phyloP scores from a whole-genome alignment of 257 asterid species.

The Apocynum venetum region DNA sequence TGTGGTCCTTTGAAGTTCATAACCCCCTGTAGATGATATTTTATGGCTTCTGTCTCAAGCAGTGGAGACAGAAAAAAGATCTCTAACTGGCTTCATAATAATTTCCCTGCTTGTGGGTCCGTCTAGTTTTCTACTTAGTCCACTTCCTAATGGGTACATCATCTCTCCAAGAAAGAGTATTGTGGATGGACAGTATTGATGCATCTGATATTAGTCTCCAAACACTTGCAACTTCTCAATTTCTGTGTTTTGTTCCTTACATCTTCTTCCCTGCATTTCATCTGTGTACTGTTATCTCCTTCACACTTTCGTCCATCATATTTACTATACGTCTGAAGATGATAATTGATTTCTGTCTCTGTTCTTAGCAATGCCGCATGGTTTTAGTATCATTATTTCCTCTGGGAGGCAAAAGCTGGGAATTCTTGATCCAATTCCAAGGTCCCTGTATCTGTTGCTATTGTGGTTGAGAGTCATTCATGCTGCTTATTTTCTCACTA shows the following conservation, averaged over 20 bases:
- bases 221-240: neutral
- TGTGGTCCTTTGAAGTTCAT: conserved; percentile 6
- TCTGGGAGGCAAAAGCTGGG: neutral
- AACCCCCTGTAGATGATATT: conserved; percentile 3
- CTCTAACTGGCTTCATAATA: neutral
- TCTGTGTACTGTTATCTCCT: neutral
- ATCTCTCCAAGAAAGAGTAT: neutral
- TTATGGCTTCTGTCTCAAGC: conserved; percentile 3
- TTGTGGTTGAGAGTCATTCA: neutral
- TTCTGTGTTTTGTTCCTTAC: neutral
- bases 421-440: neutral
- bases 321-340: neutral
- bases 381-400: neutral
- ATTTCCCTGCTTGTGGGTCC: no score
- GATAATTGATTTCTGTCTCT: neutral
- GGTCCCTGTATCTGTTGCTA: neutral
- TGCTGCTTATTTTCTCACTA: neutral
- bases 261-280: neutral
- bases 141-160: neutral
- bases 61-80: neutral
- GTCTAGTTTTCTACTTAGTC: neutral
- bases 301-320: no score
- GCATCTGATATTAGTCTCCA: neutral
- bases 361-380: neutral
- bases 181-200: neutral